phyloP scores from a whole-genome alignment of 768 basidiomycete genomes.

The Tylopilus vinaceipallidus region DNA sequence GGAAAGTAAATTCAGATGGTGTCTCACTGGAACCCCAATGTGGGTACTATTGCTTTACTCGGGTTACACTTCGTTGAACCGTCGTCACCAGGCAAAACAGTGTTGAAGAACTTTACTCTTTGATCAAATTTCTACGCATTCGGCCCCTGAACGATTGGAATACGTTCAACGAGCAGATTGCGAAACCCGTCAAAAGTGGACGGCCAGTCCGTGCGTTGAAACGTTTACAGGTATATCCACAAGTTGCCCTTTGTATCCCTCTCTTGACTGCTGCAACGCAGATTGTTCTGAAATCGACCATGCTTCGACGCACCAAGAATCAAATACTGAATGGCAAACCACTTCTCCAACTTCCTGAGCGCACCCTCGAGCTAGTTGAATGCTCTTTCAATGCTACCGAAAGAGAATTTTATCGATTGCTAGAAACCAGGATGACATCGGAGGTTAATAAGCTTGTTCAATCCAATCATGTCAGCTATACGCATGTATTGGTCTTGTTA shows the following conservation, averaged over 20 bases:
- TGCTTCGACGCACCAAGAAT: conserved; percentile 86
- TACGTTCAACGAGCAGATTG: conserved; percentile 76
- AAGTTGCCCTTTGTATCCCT: not conserved
- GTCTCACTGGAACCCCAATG: conserved; percentile 83
- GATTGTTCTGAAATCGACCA: conserved; percentile 80
- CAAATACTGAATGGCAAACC: conserved; percentile 74
- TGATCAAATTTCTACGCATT: conserved; percentile 85
- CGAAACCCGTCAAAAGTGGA: conserved; percentile 73
- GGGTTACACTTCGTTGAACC: not conserved
- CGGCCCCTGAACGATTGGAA: conserved; percentile 79
- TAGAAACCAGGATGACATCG: conserved; percentile 65
- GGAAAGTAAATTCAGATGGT: conserved; percentile 82
- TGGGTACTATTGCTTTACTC: conserved; percentile 24
- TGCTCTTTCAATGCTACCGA: conserved; percentile 81
- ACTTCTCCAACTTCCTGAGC: conserved; percentile 75
- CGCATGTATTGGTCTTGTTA: conserved; percentile 65
- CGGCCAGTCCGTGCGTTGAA: conserved; percentile 72
- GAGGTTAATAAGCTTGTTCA: conserved; percentile 67
- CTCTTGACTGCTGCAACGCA: conserved; percentile 25
- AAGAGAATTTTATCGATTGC: conserved; percentile 69
- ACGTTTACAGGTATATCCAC: conserved; percentile 61
- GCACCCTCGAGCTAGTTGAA: conserved; percentile 65
- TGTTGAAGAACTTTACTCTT: conserved; percentile 84
- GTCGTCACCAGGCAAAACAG: conserved; percentile 68
- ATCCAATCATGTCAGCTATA: conserved; percentile 57